Evolutionary conservation across 345 rosid species (phyloP), one percentile per base, ranked within the genome.

Genomic region (Schrenkiella parvula): DNA sequence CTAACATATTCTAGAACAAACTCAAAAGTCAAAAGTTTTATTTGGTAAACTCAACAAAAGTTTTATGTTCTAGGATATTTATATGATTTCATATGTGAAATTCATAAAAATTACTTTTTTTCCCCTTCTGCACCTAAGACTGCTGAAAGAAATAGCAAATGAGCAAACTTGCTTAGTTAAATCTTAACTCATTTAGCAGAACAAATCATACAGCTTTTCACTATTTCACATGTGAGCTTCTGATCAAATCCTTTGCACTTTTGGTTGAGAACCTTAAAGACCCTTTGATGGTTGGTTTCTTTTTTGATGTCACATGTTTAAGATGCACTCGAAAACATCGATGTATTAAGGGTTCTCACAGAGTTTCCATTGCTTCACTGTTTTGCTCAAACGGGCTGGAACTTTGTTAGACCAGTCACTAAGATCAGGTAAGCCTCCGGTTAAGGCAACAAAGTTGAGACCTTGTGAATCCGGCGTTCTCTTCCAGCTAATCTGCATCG

Each of bases 401-500:
- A 93, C 83, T 28, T 19, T 31, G 11, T 72, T 78, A 62, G 93
- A 82, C 98, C 98, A 93, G 26, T 64, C 73, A 44, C 52, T 71
- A 46, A 84, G 73, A 80, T 93, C 92, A 21, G 96, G 96, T 34
- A 72, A 58, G 38, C 81, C 86, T 59, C 96, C 93, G 1, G 98
- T 90, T 38, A 90, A 70, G 2, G 90, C 96, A 62, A 90, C 74
- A 69, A 77, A 87, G 70, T 93, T 90, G 8, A 79, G 80, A 38
- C 92, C 89, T 51, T 80, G 63, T 15, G 70, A 46, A 54, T 84
- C 79, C 0, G 87, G 83, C 59, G 80, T 78, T 70, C 84, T 83
- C 84, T 90, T 93, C 96, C 98, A 90, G 80, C 82, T 39, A 47
- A 88, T 70, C 87, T 88, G 85, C 68, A 56, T 19, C 3, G 12